Percentiles rank a stretch among this genome's conserved stretches.
Evolutionary conservation across 2,329 filamentous ascomycete genomes (phyloP).

Genomic region (Lachnellula subtilissima): DNA sequence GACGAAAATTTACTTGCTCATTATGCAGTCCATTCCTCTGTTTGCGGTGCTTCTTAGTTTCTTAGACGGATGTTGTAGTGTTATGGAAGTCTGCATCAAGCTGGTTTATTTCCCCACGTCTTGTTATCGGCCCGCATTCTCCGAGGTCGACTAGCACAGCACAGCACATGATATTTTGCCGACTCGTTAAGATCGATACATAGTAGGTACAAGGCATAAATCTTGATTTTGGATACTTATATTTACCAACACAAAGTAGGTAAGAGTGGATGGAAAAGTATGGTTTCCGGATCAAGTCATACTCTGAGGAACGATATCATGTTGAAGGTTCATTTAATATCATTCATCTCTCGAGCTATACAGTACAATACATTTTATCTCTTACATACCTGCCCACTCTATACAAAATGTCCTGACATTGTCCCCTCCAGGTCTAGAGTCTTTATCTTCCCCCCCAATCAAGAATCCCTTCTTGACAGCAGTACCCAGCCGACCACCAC

Average conservation of each 20-base stretch:
- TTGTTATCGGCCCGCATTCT: neutral
- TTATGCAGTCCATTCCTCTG: neutral
- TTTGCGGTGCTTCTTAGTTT: too few relatives aligned
- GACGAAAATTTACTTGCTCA: neutral
- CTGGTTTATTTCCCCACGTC: neutral
- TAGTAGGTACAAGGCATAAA: too few relatives aligned
- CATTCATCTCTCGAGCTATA: neutral
- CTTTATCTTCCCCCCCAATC: slow-evolving; percentile 62
- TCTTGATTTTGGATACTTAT: too few relatives aligned
- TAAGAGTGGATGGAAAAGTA: too few relatives aligned
- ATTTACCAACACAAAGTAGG: too few relatives aligned
- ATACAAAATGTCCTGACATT: slow-evolving; percentile 72
- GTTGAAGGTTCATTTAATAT: too few relatives aligned
- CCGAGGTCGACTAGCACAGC: neutral
- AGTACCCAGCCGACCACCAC: slow-evolving; percentile 81
- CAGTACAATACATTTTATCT: neutral
- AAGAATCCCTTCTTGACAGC: slow-evolving; percentile 95
- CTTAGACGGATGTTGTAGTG: neutral
- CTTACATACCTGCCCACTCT: slow-evolving; percentile 90
- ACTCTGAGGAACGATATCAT: too few relatives aligned
- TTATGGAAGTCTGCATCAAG: neutral
- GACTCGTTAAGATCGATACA: too few relatives aligned
- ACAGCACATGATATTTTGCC: neutral
- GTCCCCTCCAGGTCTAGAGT: slow-evolving; percentile 30
- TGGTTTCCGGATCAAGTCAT: too few relatives aligned